Conservation (phyloP, 164 flowering plant genomes). For the Saururus chinensis region DNA sequence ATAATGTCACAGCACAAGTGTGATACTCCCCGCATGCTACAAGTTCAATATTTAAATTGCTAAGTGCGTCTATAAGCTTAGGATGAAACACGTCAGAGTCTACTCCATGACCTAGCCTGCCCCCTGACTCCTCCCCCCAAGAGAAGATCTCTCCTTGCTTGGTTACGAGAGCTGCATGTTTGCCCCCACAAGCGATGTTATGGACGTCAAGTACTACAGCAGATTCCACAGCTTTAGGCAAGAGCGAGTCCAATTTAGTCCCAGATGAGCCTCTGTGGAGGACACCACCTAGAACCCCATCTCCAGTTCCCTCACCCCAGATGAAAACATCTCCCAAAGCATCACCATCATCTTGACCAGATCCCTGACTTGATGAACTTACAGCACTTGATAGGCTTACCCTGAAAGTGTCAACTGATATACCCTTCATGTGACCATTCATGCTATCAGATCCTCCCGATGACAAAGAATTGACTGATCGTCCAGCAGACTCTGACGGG, state of each 20-base stretch:
- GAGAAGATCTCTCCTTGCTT: constrained; percentile 95
- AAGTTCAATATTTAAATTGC: constrained; percentile 72
- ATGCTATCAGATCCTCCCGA: constrained; percentile 90
- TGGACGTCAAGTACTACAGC: constrained; percentile 97
- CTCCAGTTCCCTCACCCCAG: constrained; percentile 96
- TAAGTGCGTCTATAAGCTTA: constrained; percentile 80
- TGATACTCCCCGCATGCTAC: constrained; percentile 96
- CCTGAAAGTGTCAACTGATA: constrained; percentile 76
- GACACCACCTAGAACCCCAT: constrained; percentile 88
- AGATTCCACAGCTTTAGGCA: constrained; percentile 91
- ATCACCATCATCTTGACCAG: constrained; percentile 98
- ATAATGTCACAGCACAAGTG: constrained; percentile 93
- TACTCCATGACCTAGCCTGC: constrained; percentile 98
- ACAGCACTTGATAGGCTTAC: constrained; percentile 97
- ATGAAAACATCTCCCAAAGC: constrained; percentile 95
- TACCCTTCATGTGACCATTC: constrained; percentile 69
- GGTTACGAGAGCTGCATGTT: constrained; percentile 87
- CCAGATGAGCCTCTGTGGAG: constrained; percentile 36
- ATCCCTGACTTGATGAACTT: constrained; percentile 97
- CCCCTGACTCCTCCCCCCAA: constrained; percentile 98
- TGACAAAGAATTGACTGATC: constrained; percentile 75
- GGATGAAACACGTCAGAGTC: constrained; percentile 93
- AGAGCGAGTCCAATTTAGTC: constrained; percentile 62
- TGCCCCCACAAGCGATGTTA: constrained; percentile 92
- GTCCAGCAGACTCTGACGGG: constrained; percentile 73